Percentiles rank a stretch among this genome's conserved stretches.
Evolutionary conservation across 768 basidiomycete species (phyloP).

Genomic region (Chalciporus chontae): DNA sequence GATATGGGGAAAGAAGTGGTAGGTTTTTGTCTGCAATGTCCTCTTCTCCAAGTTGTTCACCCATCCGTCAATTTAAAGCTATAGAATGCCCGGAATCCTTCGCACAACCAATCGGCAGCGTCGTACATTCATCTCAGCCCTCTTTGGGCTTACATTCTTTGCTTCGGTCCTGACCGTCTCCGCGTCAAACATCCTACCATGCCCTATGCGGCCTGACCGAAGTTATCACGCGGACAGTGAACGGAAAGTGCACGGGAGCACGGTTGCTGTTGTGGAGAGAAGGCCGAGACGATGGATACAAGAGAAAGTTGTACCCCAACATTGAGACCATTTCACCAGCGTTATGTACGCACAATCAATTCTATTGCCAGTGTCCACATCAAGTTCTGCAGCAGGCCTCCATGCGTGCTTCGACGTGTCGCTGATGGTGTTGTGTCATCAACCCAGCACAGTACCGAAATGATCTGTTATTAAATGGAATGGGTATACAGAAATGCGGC

Average conservation of each 20-base stretch:
- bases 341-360: slow-evolving; percentile 2
- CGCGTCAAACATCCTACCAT: slow-evolving; percentile 74
- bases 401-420: neutral
- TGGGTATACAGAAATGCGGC: slow-evolving; percentile 20
- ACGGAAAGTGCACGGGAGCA: slow-evolving; percentile 23
- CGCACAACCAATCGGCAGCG: slow-evolving; percentile 55
- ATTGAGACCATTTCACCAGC: slow-evolving; percentile 6
- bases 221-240: slow-evolving; percentile 57
- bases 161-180: slow-evolving; percentile 78
- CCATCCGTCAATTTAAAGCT: slow-evolving; percentile 48
- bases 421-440: neutral
- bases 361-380: neutral
- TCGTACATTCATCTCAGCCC: slow-evolving; percentile 70
- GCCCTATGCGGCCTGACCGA: slow-evolving; percentile 64
- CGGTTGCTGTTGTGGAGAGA: slow-evolving; percentile 51
- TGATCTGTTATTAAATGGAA: slow-evolving; percentile 2
- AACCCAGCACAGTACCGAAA: neutral
- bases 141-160: slow-evolving; percentile 79
- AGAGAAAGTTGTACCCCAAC: slow-evolving; percentile 43
- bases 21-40: neutral
- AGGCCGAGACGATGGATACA: slow-evolving; percentile 79
- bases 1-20: slow-evolving; percentile 27
- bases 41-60: slow-evolving; percentile 8
- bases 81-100: slow-evolving; percentile 59
- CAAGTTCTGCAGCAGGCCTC: neutral